phyloP scores from a whole-genome alignment of 2,329 filamentous ascomycete genomes.

The Fusarium coicis region DNA sequence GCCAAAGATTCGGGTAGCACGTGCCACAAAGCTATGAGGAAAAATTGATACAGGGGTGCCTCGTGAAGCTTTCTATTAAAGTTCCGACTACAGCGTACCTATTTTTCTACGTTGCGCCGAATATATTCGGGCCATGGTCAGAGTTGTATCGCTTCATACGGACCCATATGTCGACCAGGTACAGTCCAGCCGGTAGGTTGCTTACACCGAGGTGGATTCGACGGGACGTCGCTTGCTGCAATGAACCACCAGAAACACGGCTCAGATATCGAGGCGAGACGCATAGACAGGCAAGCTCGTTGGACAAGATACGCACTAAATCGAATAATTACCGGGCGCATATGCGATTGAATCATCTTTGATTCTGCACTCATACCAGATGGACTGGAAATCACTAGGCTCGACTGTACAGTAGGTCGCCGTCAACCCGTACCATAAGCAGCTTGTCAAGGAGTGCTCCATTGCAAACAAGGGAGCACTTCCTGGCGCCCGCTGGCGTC shows the following conservation, averaged over 20 bases:
- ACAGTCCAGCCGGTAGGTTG: neutral
- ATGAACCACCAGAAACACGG: slow-evolving; percentile 12
- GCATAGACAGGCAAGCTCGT: neutral
- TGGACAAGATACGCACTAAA: slow-evolving; percentile 2
- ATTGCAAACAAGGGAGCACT: neutral
- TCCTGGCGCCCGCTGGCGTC: slow-evolving; percentile 34
- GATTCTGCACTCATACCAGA: slow-evolving; percentile 18
- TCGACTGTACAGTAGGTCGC: slow-evolving; percentile 3
- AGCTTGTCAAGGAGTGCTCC: slow-evolving; percentile 5
- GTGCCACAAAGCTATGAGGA: neutral
- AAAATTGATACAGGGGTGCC: neutral
- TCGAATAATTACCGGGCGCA: neutral
- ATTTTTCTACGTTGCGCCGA: neutral
- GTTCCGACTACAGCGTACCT: neutral
- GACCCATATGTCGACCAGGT: neutral
- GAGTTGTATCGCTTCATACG: slow-evolving; percentile 1
- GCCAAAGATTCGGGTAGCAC: slow-evolving; percentile 13
- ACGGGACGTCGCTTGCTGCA: neutral
- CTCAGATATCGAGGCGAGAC: neutral
- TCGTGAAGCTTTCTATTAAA: slow-evolving; percentile 1
- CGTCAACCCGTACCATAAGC: slow-evolving; percentile 23
- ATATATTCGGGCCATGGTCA: slow-evolving; percentile 10
- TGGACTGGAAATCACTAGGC: slow-evolving; percentile 31
- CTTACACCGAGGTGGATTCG: slow-evolving; percentile 20
- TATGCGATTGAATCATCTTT: slow-evolving; percentile 6